A percentile compares a stretch with the other conserved stretches of the same genome.
phyloP scores from a whole-genome alignment of 2,329 filamentous ascomycete species.

The Aspergillus fijiensis region DNA sequence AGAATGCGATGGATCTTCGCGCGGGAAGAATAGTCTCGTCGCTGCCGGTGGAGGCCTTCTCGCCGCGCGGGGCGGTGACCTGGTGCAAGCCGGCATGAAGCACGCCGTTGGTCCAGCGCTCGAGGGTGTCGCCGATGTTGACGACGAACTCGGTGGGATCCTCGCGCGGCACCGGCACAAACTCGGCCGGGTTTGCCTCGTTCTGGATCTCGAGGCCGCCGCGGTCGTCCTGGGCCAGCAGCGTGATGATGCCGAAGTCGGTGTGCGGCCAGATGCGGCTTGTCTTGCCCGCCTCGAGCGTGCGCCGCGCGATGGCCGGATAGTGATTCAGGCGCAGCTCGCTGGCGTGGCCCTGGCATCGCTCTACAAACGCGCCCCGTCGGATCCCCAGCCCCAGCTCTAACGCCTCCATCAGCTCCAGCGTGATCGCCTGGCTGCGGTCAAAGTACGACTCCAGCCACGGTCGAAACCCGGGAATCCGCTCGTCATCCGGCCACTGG shows the following conservation, averaged over 20 bases:
- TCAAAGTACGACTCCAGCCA: neutral
- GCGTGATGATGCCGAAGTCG: too few species aligned
- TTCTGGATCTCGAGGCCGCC: too few species aligned
- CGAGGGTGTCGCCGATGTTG: constrained; percentile 44
- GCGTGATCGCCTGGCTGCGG: neutral
- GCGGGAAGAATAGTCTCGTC: too few species aligned
- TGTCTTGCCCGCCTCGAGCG: too few species aligned
- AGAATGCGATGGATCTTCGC: too few species aligned
- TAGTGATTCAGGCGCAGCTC: too few species aligned
- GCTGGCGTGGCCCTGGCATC: too few species aligned
- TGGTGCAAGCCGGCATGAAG: constrained; percentile 38
- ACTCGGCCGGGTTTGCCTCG: constrained; percentile 20
- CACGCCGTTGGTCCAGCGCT: constrained; percentile 40
- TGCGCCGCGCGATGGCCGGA: too few species aligned
- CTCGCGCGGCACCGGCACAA: constrained; percentile 13
- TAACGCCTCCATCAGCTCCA: neutral
- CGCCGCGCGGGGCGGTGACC: constrained; percentile 22
- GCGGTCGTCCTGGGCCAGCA: too few species aligned
- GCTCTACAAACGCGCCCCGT: neutral
- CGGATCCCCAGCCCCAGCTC: neutral
- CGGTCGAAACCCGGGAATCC: neutral
- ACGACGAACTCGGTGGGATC: constrained; percentile 34
- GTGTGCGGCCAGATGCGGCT: too few species aligned
- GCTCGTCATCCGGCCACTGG: too few species aligned
- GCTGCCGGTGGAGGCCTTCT: too few species aligned